Conservation (phyloP, 257 asterid species). For the Gynochthodes officinalis region DNA sequence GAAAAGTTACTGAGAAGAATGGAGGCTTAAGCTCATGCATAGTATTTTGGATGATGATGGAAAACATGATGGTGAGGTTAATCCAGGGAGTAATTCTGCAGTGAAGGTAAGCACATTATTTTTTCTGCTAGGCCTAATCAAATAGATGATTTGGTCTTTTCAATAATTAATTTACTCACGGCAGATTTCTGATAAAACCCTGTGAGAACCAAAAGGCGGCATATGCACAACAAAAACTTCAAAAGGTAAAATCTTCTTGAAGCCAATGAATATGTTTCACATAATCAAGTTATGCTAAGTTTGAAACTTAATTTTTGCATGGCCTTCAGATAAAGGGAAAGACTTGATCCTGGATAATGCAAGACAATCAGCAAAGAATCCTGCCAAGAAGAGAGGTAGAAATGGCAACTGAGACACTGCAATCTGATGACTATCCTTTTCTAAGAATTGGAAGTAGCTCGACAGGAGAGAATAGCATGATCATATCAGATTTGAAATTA, state of each 20-base stretch:
- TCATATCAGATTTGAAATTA: not conserved
- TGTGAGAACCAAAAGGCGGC: slow-evolving; percentile 38
- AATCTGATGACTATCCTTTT: slow-evolving; percentile 6
- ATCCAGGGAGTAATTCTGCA: slow-evolving; percentile 29
- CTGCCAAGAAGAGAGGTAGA: slow-evolving; percentile 41
- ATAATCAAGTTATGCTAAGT: slow-evolving; percentile 5
- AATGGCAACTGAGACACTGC: slow-evolving; percentile 30
- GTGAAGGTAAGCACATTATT: slow-evolving; percentile 36
- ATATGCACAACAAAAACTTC: slow-evolving; percentile 36
- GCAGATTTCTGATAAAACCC: slow-evolving; percentile 4
- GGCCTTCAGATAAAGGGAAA: slow-evolving; percentile 30
- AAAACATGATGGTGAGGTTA: slow-evolving; percentile 49
- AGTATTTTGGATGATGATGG: slow-evolving; percentile 55
- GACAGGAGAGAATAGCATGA: not conserved
- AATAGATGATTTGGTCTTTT: not conserved
- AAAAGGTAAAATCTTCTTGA: slow-evolving; percentile 43
- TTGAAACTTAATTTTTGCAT: slow-evolving; percentile 10
- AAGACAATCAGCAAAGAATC: slow-evolving; percentile 25
- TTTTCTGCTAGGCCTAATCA: slow-evolving; percentile 6
- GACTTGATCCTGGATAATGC: slow-evolving; percentile 19
- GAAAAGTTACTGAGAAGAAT: slow-evolving; percentile 70
- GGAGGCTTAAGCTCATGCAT: slow-evolving; percentile 87
- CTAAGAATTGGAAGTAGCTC: not conserved
- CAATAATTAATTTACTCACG: not conserved
- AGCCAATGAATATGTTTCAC: not conserved